phyloP scores from a whole-genome alignment of 2,329 filamentous ascomycete genomes.

The Colletotrichum lindemuthianum region DNA sequence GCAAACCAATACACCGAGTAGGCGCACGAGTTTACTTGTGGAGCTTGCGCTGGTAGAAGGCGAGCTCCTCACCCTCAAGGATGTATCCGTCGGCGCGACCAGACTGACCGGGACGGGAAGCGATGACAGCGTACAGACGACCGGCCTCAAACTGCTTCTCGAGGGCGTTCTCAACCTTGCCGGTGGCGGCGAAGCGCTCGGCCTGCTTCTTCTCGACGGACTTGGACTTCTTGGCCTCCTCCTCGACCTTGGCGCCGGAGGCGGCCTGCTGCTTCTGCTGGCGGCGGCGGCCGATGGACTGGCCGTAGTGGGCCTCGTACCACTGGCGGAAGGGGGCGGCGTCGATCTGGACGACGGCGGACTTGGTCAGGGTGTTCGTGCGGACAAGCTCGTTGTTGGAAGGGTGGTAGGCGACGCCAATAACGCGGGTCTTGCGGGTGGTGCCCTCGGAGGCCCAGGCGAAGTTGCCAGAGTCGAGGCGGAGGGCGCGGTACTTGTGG shows the following conservation, averaged over 20 bases:
- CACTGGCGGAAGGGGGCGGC: slow-evolving; percentile 99
- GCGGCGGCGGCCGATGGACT: slow-evolving; percentile 86
- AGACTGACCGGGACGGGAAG: slow-evolving; percentile 95
- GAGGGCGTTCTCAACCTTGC: slow-evolving; percentile 92
- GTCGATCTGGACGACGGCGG: slow-evolving; percentile 98
- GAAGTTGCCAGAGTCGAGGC: slow-evolving; percentile 99
- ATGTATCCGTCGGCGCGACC: slow-evolving; percentile 97
- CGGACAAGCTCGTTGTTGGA: slow-evolving; percentile 99
- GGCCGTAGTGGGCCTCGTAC: slow-evolving; percentile 99
- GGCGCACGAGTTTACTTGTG: slow-evolving; percentile 79
- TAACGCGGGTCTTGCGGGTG: slow-evolving; percentile 99
- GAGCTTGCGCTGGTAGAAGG: slow-evolving; percentile 99
- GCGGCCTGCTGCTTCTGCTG: slow-evolving; percentile 78
- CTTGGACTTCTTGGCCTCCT: slow-evolving; percentile 93
- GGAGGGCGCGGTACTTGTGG: slow-evolving; percentile 99
- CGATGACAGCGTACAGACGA: slow-evolving; percentile 93
- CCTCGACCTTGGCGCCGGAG: slow-evolving; percentile 63
- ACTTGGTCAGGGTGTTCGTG: slow-evolving; percentile 99
- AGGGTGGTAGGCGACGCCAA: slow-evolving; percentile 97
- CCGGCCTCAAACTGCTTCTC: slow-evolving; percentile 99
- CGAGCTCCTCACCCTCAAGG: slow-evolving; percentile 98
- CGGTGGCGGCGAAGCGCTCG: slow-evolving; percentile 79
- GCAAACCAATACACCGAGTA: not conserved
- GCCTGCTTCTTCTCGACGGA: slow-evolving; percentile 96
- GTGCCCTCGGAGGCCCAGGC: slow-evolving; percentile 98